These are phyloP conservation scores for Malassezia brasiliensis DNA, from an alignment of 1,284 basidiomycete genomes.

Conservation along the genomic window DNA sequence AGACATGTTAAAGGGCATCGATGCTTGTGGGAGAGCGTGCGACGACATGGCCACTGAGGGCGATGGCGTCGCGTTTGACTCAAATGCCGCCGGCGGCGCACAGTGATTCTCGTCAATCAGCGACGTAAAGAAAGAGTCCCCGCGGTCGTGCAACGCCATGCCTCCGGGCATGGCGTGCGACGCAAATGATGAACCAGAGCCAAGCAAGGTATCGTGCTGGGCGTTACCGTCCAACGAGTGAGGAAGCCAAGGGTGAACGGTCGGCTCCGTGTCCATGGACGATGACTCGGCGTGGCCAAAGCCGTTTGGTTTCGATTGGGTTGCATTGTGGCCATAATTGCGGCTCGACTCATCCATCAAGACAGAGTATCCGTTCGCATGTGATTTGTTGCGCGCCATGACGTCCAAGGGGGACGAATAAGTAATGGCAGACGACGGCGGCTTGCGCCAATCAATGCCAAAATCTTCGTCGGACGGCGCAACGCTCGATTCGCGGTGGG, in stretches of 20 bases:
- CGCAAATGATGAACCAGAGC: background rate
- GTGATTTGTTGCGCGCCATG: background rate
- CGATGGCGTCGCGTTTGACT: background rate
- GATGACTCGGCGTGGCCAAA: too few relatives aligned
- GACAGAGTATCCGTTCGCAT: background rate
- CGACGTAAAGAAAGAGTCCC: background rate
- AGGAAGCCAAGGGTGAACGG: background rate
- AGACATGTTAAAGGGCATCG: background rate
- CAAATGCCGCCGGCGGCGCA: conserved; percentile 2
- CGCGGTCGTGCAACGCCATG: background rate
- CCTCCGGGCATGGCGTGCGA: background rate
- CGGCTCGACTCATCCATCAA: background rate
- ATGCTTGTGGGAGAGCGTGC: background rate
- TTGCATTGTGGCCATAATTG: background rate
- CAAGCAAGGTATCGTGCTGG: background rate
- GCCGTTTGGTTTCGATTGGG: background rate
- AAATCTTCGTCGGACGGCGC: conserved; percentile 4
- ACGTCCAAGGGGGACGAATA: background rate
- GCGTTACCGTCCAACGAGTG: background rate
- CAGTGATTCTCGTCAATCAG: background rate
- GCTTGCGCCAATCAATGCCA: background rate
- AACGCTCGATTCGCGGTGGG: background rate
- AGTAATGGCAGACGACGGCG: background rate
- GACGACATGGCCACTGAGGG: background rate
- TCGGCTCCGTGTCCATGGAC: background rate